A percentile compares a stretch with the other conserved stretches of the same genome.
These are phyloP conservation scores for Effrenium voratum DNA, from an alignment of 73 alveolate species.

Conservation along the genomic window DNA sequence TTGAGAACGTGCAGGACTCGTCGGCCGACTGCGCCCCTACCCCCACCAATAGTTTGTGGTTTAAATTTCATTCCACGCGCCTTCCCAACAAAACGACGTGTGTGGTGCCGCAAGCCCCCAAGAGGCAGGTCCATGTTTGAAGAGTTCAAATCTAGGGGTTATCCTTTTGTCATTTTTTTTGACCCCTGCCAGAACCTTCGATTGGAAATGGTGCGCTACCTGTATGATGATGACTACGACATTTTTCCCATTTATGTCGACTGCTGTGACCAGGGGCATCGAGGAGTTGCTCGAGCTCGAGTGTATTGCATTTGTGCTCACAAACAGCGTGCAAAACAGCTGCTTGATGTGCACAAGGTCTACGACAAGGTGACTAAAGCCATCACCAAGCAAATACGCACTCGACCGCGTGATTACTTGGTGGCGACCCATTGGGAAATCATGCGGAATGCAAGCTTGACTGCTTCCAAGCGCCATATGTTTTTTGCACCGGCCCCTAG, in stretches of 20 bases:
- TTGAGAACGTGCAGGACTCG: constrained; percentile 3
- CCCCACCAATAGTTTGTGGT: no score
- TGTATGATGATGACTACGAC: not conserved
- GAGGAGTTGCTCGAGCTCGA: not conserved
- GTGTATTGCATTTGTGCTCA: not conserved
- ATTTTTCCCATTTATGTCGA: not conserved
- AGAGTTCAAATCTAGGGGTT: no score
- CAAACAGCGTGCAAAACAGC: not conserved
- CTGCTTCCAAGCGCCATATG: not conserved
- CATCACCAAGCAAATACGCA: not conserved
- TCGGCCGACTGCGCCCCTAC: not conserved
- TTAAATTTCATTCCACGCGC: no score
- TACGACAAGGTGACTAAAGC: not conserved
- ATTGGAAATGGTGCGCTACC: not conserved
- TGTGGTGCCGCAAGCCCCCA: no score
- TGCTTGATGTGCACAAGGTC: not conserved
- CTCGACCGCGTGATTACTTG: not conserved
- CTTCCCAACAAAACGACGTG: no score
- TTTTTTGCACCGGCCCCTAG: not conserved
- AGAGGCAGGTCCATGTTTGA: no score
- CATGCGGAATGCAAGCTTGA: not conserved
- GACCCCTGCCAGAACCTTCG: not conserved
- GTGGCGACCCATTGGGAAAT: not conserved
- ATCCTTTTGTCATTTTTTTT: no score
- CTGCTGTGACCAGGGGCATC: not conserved